These are phyloP conservation scores for Phytophthora brassicae DNA, from an alignment of 352 stramenopile genomes.

Conservation along the genomic window DNA sequence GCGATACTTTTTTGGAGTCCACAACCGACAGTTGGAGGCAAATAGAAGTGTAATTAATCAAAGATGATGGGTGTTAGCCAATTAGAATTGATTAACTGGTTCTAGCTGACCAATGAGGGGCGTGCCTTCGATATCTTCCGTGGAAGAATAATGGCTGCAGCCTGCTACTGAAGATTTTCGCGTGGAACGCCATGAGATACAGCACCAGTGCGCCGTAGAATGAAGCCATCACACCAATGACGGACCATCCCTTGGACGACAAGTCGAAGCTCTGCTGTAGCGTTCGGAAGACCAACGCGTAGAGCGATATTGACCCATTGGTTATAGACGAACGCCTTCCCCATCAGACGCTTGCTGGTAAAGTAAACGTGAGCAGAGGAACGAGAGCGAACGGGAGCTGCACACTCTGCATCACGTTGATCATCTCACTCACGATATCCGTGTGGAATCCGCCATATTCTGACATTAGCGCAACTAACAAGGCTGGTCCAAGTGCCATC, in stretches of 20 bases:
- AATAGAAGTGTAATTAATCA: conserved; percentile 13
- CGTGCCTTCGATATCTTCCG: not conserved
- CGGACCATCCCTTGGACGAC: conserved; percentile 20
- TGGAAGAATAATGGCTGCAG: too few species aligned
- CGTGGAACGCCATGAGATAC: conserved; percentile 20
- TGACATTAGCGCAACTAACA: conserved; percentile 67
- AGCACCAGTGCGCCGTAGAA: conserved; percentile 23
- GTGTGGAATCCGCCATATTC: conserved; percentile 30
- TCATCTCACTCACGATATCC: conserved; percentile 59
- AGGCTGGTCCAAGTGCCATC: conserved; percentile 79
- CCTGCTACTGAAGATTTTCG: not conserved
- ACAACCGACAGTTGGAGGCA: conserved; percentile 10
- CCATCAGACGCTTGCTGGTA: conserved; percentile 62
- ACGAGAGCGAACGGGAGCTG: conserved; percentile 88
- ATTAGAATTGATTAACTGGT: not conserved
- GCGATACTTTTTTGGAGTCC: too few species aligned
- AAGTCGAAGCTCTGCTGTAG: conserved; percentile 34
- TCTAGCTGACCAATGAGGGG: conserved; percentile 6
- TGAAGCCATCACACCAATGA: conserved; percentile 10
- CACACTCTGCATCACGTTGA: conserved; percentile 90
- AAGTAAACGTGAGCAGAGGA: conserved; percentile 83
- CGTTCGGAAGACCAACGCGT: conserved; percentile 60
- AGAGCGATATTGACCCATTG: conserved; percentile 32
- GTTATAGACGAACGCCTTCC: conserved; percentile 32
- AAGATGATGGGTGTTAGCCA: conserved; percentile 11